Conservation (phyloP, 2,329 filamentous ascomycete genomes). For the Colletotrichum falcatum region DNA sequence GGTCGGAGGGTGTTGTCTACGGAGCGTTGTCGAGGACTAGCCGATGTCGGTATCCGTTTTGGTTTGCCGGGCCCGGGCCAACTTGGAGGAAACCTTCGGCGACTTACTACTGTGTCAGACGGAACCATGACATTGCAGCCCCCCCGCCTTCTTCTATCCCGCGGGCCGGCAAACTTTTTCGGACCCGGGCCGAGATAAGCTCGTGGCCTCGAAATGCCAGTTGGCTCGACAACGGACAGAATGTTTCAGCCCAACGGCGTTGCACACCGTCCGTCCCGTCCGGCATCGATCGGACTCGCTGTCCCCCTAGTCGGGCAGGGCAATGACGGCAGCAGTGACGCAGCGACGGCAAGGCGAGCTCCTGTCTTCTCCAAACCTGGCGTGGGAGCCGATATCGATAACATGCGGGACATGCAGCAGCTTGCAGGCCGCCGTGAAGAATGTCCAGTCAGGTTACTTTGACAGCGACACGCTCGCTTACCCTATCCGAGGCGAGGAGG, state of each 20-base stretch:
- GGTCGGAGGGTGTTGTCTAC: neutral
- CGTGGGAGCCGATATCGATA: neutral
- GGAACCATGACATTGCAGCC: too few species aligned
- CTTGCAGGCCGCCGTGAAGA: neutral
- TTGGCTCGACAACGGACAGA: neutral
- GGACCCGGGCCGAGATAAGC: conserved; percentile 4
- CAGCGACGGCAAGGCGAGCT: neutral
- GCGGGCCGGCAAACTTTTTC: conserved; percentile 11
- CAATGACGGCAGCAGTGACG: neutral
- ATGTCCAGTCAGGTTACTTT: too few species aligned
- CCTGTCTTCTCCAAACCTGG: conserved; percentile 6
- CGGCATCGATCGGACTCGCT: neutral
- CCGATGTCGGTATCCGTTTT: conserved; percentile 18
- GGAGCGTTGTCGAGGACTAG: neutral
- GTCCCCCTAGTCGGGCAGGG: neutral
- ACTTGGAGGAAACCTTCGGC: neutral
- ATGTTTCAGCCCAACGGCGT: too few species aligned
- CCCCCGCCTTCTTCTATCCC: neutral
- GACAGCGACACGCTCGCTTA: too few species aligned
- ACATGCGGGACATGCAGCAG: conserved; percentile 12
- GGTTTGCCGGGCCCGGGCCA: neutral
- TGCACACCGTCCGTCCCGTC: neutral
- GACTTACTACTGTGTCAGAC: too few species aligned
- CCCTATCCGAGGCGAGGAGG: neutral
- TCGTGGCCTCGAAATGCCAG: neutral